Percentiles rank a stretch among this genome's conserved stretches.
phyloP scores from a whole-genome alignment of 768 basidiomycete species.

The Fomitopsis pulvina region DNA sequence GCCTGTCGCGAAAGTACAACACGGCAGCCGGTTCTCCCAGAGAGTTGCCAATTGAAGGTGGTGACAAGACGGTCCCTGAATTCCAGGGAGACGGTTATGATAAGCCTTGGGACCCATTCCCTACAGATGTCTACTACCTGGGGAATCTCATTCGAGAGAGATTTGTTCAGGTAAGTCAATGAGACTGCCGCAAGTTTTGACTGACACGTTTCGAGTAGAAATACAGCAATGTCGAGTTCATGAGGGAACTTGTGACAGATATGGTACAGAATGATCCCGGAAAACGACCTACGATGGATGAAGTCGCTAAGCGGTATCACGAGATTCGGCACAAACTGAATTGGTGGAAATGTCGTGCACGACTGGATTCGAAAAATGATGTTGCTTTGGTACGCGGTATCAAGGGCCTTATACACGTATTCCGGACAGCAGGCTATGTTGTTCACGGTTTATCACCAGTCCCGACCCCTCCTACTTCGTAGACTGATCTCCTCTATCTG shows the following conservation, averaged over 20 bases:
- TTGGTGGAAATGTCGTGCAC: slow-evolving; percentile 25
- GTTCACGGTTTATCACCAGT: neutral
- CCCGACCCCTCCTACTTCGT: neutral
- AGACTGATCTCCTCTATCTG: neutral
- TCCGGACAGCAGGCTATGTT: neutral
- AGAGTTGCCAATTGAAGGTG: slow-evolving; percentile 6
- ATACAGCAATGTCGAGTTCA: slow-evolving; percentile 25
- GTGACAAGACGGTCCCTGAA: slow-evolving; percentile 17
- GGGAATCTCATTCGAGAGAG: slow-evolving; percentile 14
- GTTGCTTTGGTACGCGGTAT: neutral
- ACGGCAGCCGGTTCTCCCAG: slow-evolving; percentile 6
- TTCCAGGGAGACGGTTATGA: slow-evolving; percentile 1
- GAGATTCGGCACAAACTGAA: slow-evolving; percentile 13
- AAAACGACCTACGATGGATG: slow-evolving; percentile 25
- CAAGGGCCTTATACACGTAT: neutral
- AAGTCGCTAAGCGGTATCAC: slow-evolving; percentile 25
- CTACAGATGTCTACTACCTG: slow-evolving; percentile 17
- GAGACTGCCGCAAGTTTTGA: neutral
- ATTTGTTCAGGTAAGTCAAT: slow-evolving; percentile 10
- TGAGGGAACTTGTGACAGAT: slow-evolving; percentile 21
- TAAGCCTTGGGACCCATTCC: slow-evolving; percentile 14
- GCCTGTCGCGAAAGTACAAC: slow-evolving; percentile 5
- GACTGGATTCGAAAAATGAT: slow-evolving; percentile 10
- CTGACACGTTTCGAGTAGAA: slow-evolving; percentile 6
- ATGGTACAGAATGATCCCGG: slow-evolving; percentile 28